Conservation (phyloP, 331 rosid genomes). For the Quercus lobata region DNA sequence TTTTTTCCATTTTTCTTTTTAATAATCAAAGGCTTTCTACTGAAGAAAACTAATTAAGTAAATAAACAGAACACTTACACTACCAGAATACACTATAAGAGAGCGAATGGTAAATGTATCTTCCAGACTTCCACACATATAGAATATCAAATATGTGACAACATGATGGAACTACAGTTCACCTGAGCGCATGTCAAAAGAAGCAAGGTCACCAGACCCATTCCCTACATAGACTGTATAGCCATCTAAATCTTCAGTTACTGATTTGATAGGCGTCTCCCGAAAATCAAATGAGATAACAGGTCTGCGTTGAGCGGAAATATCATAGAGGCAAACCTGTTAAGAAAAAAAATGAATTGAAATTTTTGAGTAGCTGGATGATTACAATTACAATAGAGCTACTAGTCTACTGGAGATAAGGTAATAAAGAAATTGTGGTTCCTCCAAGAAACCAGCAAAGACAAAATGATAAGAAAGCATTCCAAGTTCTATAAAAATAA, state of each 20-base stretch:
- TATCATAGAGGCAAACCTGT: constrained; percentile 85
- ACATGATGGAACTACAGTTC: constrained; percentile 1
- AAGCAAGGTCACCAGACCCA: constrained; percentile 94
- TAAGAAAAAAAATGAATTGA: background rate
- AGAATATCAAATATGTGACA: background rate
- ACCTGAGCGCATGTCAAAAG: constrained; percentile 90
- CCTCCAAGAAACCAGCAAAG: constrained; percentile 1
- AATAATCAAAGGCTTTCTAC: background rate
- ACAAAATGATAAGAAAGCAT: background rate
- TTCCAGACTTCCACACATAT: no score
- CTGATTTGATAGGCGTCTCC: constrained; percentile 79
- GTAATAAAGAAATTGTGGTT: background rate
- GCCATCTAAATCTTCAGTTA: constrained; percentile 77
- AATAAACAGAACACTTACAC: background rate
- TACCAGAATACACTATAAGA: background rate
- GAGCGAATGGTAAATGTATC: background rate
- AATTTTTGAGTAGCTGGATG: constrained; percentile 5
- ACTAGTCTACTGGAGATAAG: background rate
- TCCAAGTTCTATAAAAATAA: background rate
- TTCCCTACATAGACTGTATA: constrained; percentile 75
- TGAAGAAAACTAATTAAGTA: background rate
- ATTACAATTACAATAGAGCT: background rate
- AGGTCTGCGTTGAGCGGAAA: constrained; percentile 91
- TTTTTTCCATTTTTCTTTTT: background rate
- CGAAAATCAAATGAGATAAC: constrained; percentile 69